Conservation (phyloP, 352 stramenopile species). For the Phytophthora europaea region DNA sequence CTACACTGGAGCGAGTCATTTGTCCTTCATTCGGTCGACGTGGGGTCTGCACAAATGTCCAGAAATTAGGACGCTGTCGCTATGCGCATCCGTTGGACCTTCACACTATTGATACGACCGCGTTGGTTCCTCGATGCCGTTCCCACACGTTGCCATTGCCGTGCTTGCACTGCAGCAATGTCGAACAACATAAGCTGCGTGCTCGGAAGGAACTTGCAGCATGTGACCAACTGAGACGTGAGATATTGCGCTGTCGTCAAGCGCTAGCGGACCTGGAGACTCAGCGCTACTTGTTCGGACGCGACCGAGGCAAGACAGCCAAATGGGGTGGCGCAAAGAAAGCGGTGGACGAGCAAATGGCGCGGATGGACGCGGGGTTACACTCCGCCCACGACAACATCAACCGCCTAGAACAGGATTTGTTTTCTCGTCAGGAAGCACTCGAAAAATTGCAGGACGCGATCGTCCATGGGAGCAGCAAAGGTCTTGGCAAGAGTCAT, state of each 20-base stretch:
- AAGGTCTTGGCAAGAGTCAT: conserved; percentile 54
- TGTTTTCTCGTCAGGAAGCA: conserved; percentile 29
- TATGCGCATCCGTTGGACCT: conserved; percentile 65
- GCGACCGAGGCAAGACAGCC: conserved; percentile 49
- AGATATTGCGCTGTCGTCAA: conserved; percentile 46
- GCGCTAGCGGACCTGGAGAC: conserved; percentile 57
- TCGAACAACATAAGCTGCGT: conserved; percentile 36
- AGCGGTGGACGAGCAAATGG: conserved; percentile 52
- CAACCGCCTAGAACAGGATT: conserved; percentile 5
- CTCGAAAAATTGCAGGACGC: conserved; percentile 38
- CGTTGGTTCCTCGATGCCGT: conserved; percentile 50
- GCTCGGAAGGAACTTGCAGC: conserved; percentile 25
- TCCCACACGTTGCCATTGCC: conserved; percentile 66
- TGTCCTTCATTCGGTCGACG: conserved; percentile 60
- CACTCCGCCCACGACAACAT: conserved; percentile 13
- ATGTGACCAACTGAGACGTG: conserved; percentile 42
- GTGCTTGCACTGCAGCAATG: conserved; percentile 68
- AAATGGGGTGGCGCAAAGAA: conserved; percentile 74
- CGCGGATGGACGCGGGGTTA: conserved; percentile 41
- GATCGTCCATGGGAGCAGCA: conserved; percentile 46
- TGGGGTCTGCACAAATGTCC: conserved; percentile 70
- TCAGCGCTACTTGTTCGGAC: conserved; percentile 53
- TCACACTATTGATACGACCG: conserved; percentile 63
- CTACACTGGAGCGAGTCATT: conserved; percentile 17
- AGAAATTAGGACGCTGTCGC: conserved; percentile 67